Percentiles rank a stretch among this genome's conserved stretches.
Conservation (phyloP, 306 rosid genomes). For the Coriaria nepalensis region DNA sequence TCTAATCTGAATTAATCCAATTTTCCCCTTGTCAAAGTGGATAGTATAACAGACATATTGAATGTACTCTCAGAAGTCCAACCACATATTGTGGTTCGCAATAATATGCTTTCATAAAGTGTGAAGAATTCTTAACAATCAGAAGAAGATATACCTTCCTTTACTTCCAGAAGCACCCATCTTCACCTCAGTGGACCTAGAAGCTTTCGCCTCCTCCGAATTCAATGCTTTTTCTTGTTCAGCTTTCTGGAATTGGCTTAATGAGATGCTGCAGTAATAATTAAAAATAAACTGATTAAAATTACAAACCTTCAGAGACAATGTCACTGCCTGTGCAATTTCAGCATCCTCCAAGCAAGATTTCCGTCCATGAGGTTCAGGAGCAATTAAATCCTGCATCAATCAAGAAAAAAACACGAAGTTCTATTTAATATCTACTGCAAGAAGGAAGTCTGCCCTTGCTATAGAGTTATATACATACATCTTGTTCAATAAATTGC, state of each 20-base stretch:
- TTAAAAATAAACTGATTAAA: neutral
- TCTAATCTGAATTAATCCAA: slow-evolving; percentile 48
- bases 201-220: slow-evolving; percentile 29
- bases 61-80: neutral
- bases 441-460: slow-evolving; percentile 4
- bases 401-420: slow-evolving; percentile 16
- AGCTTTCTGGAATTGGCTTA: slow-evolving; percentile 46
- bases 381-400: slow-evolving; percentile 41
- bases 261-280: slow-evolving; percentile 6
- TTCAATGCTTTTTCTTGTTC: slow-evolving; percentile 53
- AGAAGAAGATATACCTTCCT: slow-evolving; percentile 46
- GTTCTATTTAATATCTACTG: slow-evolving; percentile 17
- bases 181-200: slow-evolving; percentile 45
- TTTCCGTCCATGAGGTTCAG: slow-evolving; percentile 34
- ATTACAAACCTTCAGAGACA: slow-evolving; percentile 58
- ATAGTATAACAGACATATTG: slow-evolving; percentile 4
- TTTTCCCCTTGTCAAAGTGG: slow-evolving; percentile 19
- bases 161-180: slow-evolving; percentile 18
- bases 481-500: slow-evolving; percentile 27
- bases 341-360: slow-evolving; percentile 53
- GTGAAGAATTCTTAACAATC: neutral
- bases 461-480: slow-evolving; percentile 16
- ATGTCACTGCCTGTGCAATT: slow-evolving; percentile 73
- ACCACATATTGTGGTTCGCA: neutral
- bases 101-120: neutral